Evolutionary conservation across 2,329 filamentous ascomycete species (phyloP), one percentile per base, ranked within the genome.

Genomic region (Pseudogymnoascus sp.): DNA sequence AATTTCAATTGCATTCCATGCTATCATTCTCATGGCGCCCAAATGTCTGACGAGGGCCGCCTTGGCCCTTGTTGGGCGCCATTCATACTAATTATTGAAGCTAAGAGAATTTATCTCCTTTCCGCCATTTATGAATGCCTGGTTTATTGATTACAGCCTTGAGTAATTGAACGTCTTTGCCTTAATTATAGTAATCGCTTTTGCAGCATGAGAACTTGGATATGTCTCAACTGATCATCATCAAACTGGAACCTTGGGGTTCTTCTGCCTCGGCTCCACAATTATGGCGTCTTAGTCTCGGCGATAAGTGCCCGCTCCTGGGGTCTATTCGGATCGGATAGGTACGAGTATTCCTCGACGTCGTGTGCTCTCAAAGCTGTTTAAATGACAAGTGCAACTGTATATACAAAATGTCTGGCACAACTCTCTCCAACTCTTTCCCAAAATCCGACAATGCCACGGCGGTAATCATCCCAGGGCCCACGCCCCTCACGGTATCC

Each of bases 401-500:
- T 39, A 59, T 59, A 59, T 26, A 39, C 35, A 62, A 54, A 33
- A 71, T 71, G 67, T 65, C 67, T 60, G 68, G 68, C 47, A 71
- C 69, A n/a, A 86, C 84, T 26, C 77, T 87, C 36, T 76, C 79
- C 61, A 81, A 79, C 68, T 79, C 82, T 63, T 82, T 87, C 72
- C 79, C 81, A 17, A 72, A 75, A 40, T 74, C 75, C 63, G 79
- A 79, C 24, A 68, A 77, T 61, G 73, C 79, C 17, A 79, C 81
- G 11, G 90, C 90, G 63, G 78, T 94, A 73, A 89, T 94, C 71
- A 79, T 94, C 58, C 90, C 90, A 31, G 83, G 82, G 63, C 78
- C 84, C 5, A 71, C 74, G 5, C 76, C 86, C 63, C 78, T 91
- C 64, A 82, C 79, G n/a, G 78, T 90, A 65, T 87, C 87, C 39